A percentile compares a stretch with the other conserved stretches of the same genome.
These are phyloP conservation scores for Arctium minus DNA, from an alignment of 129 eudicot species.

Conservation along the genomic window DNA sequence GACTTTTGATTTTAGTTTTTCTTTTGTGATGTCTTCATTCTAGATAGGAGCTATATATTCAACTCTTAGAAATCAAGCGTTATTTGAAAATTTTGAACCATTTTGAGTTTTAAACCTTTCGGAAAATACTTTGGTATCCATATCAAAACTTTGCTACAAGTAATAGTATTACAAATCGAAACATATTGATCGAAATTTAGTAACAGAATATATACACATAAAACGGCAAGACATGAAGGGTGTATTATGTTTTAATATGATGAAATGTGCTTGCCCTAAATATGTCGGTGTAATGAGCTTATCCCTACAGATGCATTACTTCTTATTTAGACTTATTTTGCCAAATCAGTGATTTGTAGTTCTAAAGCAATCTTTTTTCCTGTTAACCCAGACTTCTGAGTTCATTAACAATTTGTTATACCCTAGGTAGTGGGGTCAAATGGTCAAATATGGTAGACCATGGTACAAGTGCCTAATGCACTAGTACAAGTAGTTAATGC, in stretches of 20 bases:
- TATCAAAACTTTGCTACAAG: slow-evolving; percentile 9
- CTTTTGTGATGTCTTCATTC: neutral
- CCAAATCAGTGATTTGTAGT: neutral
- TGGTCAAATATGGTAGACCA: no score
- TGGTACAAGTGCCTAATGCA: no score
- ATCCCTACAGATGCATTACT: neutral
- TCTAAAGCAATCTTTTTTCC: no score
- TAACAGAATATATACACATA: neutral
- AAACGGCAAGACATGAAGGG: neutral
- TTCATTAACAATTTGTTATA: no score
- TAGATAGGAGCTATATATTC: neutral
- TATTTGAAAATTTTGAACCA: neutral
- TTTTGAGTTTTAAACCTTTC: neutral
- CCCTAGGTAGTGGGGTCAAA: no score
- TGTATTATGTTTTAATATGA: neutral
- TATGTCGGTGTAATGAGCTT: no score
- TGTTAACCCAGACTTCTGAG: no score
- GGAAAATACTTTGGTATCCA: neutral
- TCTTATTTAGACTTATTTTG: neutral
- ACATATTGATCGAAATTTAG: neutral
- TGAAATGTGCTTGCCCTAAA: neutral
- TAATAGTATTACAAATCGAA: neutral
- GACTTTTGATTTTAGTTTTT: neutral
- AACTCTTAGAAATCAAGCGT: neutral
- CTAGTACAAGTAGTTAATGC: no score